A percentile compares a stretch with the other conserved stretches of the same genome.
These are phyloP conservation scores for Eutypa lata DNA, from an alignment of 2,329 filamentous ascomycete genomes.

Conservation along the genomic window DNA sequence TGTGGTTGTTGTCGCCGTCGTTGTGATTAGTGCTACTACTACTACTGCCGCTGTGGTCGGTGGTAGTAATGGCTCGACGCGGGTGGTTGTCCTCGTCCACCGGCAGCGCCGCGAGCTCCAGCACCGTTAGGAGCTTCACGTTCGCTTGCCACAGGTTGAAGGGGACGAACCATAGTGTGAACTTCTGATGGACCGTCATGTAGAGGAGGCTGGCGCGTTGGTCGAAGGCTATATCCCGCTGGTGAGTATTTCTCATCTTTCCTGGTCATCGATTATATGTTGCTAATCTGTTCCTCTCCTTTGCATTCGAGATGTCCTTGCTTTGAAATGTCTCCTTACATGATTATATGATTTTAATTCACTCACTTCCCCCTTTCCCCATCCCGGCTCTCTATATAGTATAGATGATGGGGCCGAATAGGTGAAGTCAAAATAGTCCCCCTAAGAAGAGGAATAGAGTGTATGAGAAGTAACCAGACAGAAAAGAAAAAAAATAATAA, in stretches of 20 bases:
- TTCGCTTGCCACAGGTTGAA: constrained; percentile 60
- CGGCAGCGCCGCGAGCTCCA: constrained; percentile 54
- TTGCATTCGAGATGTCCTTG: no score
- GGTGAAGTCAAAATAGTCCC: no score
- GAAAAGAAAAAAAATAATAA: neutral
- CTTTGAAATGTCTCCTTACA: no score
- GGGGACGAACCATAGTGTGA: constrained; percentile 74
- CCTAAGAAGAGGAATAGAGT: no score
- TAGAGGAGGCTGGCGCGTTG: constrained; percentile 65
- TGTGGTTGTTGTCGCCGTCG: constrained; percentile 10
- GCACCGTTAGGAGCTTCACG: constrained; percentile 65
- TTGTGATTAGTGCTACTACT: constrained; percentile 14
- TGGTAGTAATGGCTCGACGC: neutral
- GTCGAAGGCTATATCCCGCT: constrained; percentile 58
- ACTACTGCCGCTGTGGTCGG: constrained; percentile 22
- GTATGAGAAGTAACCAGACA: neutral
- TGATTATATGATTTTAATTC: no score
- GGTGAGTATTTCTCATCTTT: neutral
- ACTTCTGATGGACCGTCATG: constrained; percentile 69
- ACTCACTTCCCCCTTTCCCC: no score
- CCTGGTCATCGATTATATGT: no score
- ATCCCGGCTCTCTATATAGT: no score
- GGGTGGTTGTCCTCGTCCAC: constrained; percentile 19
- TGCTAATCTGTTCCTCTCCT: neutral
- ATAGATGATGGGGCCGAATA: no score